These are phyloP conservation scores for Trichoderma sp. DNA, from an alignment of 2,329 filamentous ascomycete species.

Conservation along the genomic window DNA sequence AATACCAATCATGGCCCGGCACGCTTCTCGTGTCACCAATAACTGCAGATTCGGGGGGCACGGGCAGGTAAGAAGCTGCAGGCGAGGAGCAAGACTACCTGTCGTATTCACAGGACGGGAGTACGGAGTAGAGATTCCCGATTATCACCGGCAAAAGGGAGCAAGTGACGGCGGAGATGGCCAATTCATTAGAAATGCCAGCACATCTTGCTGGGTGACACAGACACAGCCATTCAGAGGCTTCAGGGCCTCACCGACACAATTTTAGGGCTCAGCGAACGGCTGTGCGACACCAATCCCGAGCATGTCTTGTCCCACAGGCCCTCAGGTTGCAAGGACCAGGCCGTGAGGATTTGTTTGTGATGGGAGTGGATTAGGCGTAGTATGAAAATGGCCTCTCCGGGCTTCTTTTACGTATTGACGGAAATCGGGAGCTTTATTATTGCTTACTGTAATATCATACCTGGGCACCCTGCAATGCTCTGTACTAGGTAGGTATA, in stretches of 20 bases:
- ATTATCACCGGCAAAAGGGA: not conserved
- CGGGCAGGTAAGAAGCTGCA: not conserved
- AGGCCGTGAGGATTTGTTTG: not conserved
- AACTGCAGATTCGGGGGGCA: not conserved
- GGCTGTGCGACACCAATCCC: conserved; percentile 1
- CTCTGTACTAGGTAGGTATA: not conserved
- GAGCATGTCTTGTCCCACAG: not conserved
- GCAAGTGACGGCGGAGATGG: not conserved
- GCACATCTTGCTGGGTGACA: conserved; percentile 7
- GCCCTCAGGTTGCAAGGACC: not conserved
- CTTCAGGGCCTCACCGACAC: conserved; percentile 10
- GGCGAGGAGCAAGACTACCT: not conserved
- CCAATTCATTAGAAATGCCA: conserved; percentile 8
- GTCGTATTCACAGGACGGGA: not conserved
- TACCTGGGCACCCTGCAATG: not conserved
- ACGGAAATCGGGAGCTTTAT: not conserved
- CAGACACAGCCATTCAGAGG: conserved; percentile 10
- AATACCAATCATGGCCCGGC: not conserved
- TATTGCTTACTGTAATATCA: not conserved
- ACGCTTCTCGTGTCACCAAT: not conserved
- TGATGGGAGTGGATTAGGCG: not conserved
- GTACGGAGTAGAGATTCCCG: not conserved
- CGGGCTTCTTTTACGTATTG: not conserved
- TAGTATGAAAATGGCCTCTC: not conserved
- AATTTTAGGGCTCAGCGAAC: conserved; percentile 3